Evolutionary conservation across 768 basidiomycete genomes (phyloP), one percentile per base, ranked within the genome.

Genomic region (Leucosporidium scottii): DNA sequence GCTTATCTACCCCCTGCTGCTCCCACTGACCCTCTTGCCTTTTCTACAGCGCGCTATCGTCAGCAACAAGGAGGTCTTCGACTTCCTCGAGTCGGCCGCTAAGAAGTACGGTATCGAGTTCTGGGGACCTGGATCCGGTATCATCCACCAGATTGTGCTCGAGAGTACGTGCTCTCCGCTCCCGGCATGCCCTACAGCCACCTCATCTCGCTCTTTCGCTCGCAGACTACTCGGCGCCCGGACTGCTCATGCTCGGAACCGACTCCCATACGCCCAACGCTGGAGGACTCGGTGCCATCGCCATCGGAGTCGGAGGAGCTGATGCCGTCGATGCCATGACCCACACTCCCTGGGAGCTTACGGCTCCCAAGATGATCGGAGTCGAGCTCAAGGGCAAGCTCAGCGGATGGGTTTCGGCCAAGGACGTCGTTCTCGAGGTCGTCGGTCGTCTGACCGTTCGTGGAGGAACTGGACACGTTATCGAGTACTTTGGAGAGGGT

Each of bases 261-360:
- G 94, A 98, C 78, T 93, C 91, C 28, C 96, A 99, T 78, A 98
- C 96, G 2, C 96, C 96, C 1, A 98, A 99, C 77, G 96, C 96
- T 61, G 93, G 94, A 64, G 96, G 96, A 34, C 84, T 99, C 60
- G 94, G 96, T 17, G 84, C 93, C 82, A 84, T 99, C 68, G 96
- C 96, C 7, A 96, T 98, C 62, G 96, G 96, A 61, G 94, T 99
- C n/a, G 96, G 96, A 68, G 96, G 96, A 64, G 96, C 94, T 44
- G 96, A 99, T 76, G 92, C 92, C 28, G 93, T 98, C 25, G 96
- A 99, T 78, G 94, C 93, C 13, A 88, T 99, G 86, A 97, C 93
- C 4, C 91, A 89, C 59, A 97, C 93, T 17, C 93, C 94, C 53
- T 99, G 96, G 96, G 94, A 97, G 78, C 81, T 98, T 61, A 96